Conservation (phyloP, 345 rosid genomes). For the Arabis hirsuta region DNA sequence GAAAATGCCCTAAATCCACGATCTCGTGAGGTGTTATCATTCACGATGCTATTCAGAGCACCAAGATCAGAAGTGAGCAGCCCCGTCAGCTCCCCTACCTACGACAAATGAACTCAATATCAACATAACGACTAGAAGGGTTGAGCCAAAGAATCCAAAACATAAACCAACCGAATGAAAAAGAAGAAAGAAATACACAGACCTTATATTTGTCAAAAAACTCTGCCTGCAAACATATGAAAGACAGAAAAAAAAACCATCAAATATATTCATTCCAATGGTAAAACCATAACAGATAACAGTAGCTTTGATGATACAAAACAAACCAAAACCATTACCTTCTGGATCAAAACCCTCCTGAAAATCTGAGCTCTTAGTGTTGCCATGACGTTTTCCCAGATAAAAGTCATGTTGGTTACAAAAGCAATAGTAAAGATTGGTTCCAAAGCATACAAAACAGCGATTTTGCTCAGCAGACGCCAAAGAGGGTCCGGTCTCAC, state of each 20-base stretch:
- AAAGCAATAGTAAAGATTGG: conserved; percentile 82
- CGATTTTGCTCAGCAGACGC: conserved; percentile 75
- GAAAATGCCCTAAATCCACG: conserved; percentile 98
- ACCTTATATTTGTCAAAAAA: conserved; percentile 94
- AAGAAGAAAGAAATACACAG: conserved; percentile 22
- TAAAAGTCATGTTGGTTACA: conserved; percentile 67
- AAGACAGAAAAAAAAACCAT: not conserved
- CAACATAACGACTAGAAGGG: not conserved
- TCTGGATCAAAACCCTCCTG: conserved; percentile 76
- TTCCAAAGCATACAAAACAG: conserved; percentile 71
- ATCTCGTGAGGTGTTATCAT: conserved; percentile 91
- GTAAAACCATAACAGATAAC: conserved; percentile 12
- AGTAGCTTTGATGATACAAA: conserved; percentile 3
- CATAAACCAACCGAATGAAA: not conserved
- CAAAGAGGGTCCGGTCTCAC: conserved; percentile 75
- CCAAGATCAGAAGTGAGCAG: conserved; percentile 92
- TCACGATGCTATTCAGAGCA: conserved; percentile 72
- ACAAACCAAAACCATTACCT: conserved; percentile 49
- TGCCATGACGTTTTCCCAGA: conserved; percentile 94
- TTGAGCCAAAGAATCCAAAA: not conserved
- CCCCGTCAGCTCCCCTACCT: conserved; percentile 92
- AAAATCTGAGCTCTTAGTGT: conserved; percentile 80
- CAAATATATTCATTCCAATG: conserved; percentile 9
- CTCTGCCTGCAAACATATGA: conserved; percentile 61
- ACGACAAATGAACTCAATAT: conserved; percentile 18